Evolutionary conservation across 371 early-diverging fungal species (phyloP), one percentile per base, ranked within the genome.

Genomic region (Mortierella sp.): DNA sequence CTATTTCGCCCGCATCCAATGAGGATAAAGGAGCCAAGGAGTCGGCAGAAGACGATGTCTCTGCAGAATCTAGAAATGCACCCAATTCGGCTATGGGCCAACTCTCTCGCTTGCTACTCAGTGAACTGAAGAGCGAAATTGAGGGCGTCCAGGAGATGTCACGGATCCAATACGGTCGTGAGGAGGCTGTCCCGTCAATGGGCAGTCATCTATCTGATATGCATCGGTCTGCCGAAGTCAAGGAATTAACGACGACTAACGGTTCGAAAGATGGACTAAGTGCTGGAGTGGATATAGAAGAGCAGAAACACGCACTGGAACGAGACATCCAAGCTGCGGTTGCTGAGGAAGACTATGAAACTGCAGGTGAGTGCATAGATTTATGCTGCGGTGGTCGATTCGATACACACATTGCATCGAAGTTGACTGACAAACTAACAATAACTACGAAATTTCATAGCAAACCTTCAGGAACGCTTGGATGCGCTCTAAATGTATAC

Each of bases 291-390:
- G 50, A 24, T 38, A 57, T 32, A 11, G 60, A 69, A n/a, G 63
- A 69, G 19, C 57, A 58, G 41, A 58, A 52, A 11, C 48, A 63
- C 11, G 32, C 3, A 13, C 28, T 81, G 16, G 81, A 81, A 22
- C 65, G 67, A 15, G 72, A 75, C 22, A 81, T 81, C 52, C 69
- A 81, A 10, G 76, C 81, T 61, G 81, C 81, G 13, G 72, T 81
- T 13, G 81, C 64, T 0, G 69, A 75, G 47, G 81, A 81, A 16
- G 76, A 76, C 48, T 81, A 81, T 50, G 72, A 75, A 9, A 45
- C 60, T 1, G 81, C 81, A 65, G 81, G 81, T 81, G 6, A 24
- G 50, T 28, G 28, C 21, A 8, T 4, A 32, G 19, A 19, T 41
- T 24, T 19, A 0, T 21, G 4, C 15, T 36, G 11, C 0, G 19